phyloP scores from a whole-genome alignment of 371 early-diverging fungal species.

The Mycotypha africana region DNA sequence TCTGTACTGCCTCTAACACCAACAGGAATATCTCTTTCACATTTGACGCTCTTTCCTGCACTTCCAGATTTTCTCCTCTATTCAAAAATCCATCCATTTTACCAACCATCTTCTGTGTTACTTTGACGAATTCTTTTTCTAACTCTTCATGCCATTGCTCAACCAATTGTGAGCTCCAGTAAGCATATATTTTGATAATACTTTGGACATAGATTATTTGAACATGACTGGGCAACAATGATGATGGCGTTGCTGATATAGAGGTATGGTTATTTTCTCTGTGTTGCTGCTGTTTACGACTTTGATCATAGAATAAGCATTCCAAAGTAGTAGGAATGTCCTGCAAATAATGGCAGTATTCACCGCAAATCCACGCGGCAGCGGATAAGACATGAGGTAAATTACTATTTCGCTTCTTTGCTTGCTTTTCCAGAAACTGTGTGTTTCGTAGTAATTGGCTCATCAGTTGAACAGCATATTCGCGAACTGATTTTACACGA shows the following conservation, averaged over 20 bases:
- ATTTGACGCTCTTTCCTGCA: conserved; percentile 71
- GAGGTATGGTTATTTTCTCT: no score
- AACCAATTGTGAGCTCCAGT: conserved; percentile 58
- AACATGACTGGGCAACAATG: conserved; percentile 57
- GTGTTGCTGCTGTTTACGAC: conserved; percentile 31
- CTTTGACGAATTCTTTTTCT: conserved; percentile 40
- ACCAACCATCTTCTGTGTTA: conserved; percentile 47
- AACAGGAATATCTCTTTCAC: conserved; percentile 53
- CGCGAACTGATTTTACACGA: conserved; percentile 81
- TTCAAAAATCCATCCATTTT: conserved; percentile 49
- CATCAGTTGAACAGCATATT: conserved; percentile 73
- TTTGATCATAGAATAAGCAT: conserved; percentile 50
- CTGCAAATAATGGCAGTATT: conserved; percentile 64
- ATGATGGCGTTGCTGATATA: no score
- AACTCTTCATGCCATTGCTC: conserved; percentile 53
- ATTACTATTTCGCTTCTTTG: conserved; percentile 60
- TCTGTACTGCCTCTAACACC: conserved; percentile 28
- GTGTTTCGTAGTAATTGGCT: conserved; percentile 55
- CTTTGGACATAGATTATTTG: conserved; percentile 72
- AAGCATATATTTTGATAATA: conserved; percentile 68
- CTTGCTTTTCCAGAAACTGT: conserved; percentile 57
- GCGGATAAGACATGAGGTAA: conserved; percentile 75
- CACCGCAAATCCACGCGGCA: conserved; percentile 90
- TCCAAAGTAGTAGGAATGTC: conserved; percentile 52
- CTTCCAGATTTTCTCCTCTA: conserved; percentile 63